Conservation (phyloP, 768 basidiomycete species). For the Russula earlei region DNA sequence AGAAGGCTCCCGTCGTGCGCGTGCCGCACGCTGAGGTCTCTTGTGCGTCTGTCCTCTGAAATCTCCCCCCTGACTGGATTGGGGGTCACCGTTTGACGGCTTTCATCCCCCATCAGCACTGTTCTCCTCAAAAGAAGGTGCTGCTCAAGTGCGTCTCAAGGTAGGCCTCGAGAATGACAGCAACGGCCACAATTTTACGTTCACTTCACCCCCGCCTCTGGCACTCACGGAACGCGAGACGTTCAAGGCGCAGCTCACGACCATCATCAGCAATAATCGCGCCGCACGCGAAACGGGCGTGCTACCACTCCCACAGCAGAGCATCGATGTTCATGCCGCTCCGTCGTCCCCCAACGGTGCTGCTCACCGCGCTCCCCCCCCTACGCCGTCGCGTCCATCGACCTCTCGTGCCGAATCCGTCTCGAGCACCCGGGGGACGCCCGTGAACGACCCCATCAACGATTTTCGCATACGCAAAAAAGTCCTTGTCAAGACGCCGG, state of each 20-base stretch:
- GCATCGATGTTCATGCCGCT: slow-evolving; percentile 19
- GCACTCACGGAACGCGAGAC: slow-evolving; percentile 67
- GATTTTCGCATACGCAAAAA: slow-evolving; percentile 72
- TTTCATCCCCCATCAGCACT: slow-evolving; percentile 39
- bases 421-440: slow-evolving; percentile 42
- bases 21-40: slow-evolving; percentile 50
- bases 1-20: slow-evolving; percentile 52
- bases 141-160: slow-evolving; percentile 71
- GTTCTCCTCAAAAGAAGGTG: slow-evolving; percentile 80
- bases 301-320: slow-evolving; percentile 14
- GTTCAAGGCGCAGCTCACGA: slow-evolving; percentile 73
- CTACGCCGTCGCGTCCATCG: slow-evolving; percentile 36
- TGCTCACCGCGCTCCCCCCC: slow-evolving; percentile 21
- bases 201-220: slow-evolving; percentile 53
- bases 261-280: slow-evolving; percentile 68
- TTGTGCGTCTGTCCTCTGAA: slow-evolving; percentile 32
- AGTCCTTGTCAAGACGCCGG: slow-evolving; percentile 69
- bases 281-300: slow-evolving; percentile 19
- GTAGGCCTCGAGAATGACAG: slow-evolving; percentile 61
- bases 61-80: slow-evolving; percentile 15
- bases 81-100: background rate
- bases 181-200: slow-evolving; percentile 74
- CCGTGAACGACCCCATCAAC: slow-evolving; percentile 49
- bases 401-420: slow-evolving; percentile 58
- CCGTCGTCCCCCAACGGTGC: slow-evolving; percentile 21